phyloP scores from a whole-genome alignment of 2,329 filamentous ascomycete species.

The Clarireedia homoeocarpa region DNA sequence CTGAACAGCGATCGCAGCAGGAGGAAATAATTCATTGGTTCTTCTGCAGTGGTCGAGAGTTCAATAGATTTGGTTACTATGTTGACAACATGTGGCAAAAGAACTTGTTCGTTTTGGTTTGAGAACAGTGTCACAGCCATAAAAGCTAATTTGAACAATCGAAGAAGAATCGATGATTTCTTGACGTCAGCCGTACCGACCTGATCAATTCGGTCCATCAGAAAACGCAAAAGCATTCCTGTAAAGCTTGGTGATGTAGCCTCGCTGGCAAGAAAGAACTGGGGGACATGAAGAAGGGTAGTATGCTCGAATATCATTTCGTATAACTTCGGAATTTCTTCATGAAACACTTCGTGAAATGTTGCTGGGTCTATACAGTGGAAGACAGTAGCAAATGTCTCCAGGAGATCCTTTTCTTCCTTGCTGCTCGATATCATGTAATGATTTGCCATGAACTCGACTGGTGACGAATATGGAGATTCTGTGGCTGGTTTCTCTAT shows the following conservation, averaged over 20 bases:
- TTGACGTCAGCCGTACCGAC: constrained; percentile 88
- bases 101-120: constrained; percentile 86
- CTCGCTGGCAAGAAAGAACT: constrained; percentile 98
- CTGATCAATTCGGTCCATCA: constrained; percentile 94
- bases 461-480: constrained; percentile 67
- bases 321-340: constrained; percentile 93
- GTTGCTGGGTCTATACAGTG: constrained; percentile 97
- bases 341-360: constrained; percentile 97
- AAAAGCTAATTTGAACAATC: constrained; percentile 96
- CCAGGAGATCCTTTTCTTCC: constrained; percentile 94
- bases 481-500: constrained; percentile 72
- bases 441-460: constrained; percentile 89
- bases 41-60: constrained; percentile 87
- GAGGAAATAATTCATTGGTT: constrained; percentile 98
- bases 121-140: constrained; percentile 99
- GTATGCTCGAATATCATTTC: constrained; percentile 98
- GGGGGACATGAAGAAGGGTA: constrained; percentile 85
- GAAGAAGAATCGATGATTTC: constrained; percentile 84
- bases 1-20: constrained; percentile 86
- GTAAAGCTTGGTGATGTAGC: constrained; percentile 96
- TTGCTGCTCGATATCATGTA: constrained; percentile 91
- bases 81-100: constrained; percentile 91
- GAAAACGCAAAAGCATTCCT: constrained; percentile 92
- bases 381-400: constrained; percentile 97
- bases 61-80: constrained; percentile 98